Base-by-base conservation (phyloP, 352 stramenopile species). In the Peronospora farinosa region DNA sequence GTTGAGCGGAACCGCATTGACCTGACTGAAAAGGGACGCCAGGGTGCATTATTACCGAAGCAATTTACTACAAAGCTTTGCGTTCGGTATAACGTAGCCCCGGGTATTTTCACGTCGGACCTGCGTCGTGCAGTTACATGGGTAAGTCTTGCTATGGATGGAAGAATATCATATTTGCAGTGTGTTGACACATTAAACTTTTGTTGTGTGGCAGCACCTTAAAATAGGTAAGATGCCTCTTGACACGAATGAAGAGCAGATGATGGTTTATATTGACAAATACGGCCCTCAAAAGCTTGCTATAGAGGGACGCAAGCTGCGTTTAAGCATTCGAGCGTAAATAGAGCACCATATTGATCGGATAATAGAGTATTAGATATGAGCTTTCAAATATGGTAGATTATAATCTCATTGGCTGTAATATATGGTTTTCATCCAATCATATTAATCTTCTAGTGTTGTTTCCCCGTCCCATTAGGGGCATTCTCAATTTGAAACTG, bases 21-120 rank as follows among this genome's bases (percentile, higher is more conserved):
- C 1, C 56, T 72, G 12, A 48, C 60, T 32, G 42, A 75, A 15
- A 68, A 63, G 10, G 77, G 69, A 7, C 59, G 57, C 16, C 69
- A 72, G 42, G 65, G 77, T 13, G 69, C 71, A 0, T 48, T 87
- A 25, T 47, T 92, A 10, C 81, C 82, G 6, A 75, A 70, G 7
- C 78, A 88, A 51, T 91, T 92, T 42, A 78, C 78, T 0, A 92
- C 82, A 9, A 86, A 84, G 52, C 63, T 92, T 17, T 88, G 79
- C 40, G 74, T 90, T 30, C 75, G 70, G 13, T 89, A 80, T 51
- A 60, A 54, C 7, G 69, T 91, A 13, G 72, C 79, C 0, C 78
- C 82, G 1, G 82, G 82, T 10, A 86, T 87, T 43, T 89, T 85
- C 53, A 87, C 78, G 8, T 74, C 69, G 0, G 76, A 92, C 50